Evolutionary conservation across 2,329 filamentous ascomycete genomes (phyloP), one percentile per base, ranked within the genome.

Genomic region (Cladorrhinum sp.): DNA sequence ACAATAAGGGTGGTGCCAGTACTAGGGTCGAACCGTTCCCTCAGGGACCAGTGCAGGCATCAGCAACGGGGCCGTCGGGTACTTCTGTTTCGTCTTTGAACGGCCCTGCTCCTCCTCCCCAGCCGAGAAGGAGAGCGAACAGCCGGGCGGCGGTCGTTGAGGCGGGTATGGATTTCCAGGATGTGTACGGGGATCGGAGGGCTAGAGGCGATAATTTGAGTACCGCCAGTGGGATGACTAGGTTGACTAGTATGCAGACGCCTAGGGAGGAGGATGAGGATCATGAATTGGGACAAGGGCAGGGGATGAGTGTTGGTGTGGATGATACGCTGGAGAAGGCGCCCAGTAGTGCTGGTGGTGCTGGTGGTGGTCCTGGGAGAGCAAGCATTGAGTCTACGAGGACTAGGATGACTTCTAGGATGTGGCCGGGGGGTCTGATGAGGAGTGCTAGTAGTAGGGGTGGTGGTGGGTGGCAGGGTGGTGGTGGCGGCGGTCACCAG

Each of bases 161-260:
- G 16, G 56, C 65, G 9, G 66, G 65, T 2, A 60, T 67, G 49
- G 66, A 69, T 50, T 71, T 68, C 29, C 66, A 69, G 50, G 68
- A 71, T 25, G 64, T 70, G 5, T 70, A 68, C 48, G 18, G 41
- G 2, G 41, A 45, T 18, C 16, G 41, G 7, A 12, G 41, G 18
- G 18, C 36, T 4, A 45, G 41, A 22, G 16, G 41, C 8, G 36
- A 22, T 18, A 22, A 20, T 45, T 63, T 65, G 10, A 65, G 58
- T 53, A 55, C 66, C 12, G 68, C 68, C 16, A 61, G 32, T 13
- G 23, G 29, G 22, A 59, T 62, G 3, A 27, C 48, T 18, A 55
- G 62, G 57, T 55, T 67, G 50, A 36, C 62, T 12, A 66, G 63
- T 20, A 66, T 68, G 20, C 63, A 67, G 57, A 58, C 63, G 32